Evolutionary conservation across 2,329 filamentous ascomycete genomes (phyloP), one percentile per base, ranked within the genome.

Genomic region (Trichoderma simmonsii): DNA sequence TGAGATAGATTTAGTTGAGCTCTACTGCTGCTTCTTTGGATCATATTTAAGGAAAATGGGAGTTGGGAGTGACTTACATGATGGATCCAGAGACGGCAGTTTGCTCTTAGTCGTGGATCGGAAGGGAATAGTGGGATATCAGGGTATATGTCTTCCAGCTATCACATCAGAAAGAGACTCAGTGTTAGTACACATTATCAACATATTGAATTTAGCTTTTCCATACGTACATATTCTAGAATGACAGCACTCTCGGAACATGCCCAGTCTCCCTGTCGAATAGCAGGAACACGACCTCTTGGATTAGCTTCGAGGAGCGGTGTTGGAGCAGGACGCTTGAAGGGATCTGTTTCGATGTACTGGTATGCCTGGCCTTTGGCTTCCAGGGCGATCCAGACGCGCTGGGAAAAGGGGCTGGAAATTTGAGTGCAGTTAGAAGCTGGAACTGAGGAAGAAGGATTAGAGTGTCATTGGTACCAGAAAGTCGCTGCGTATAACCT

Each of bases 301-400:
- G 92, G 92, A 75, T 94, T 95, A 65, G 94, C 89, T 74, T 94
- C 92, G 28, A 94, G 85, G 34, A 95, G 83, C 15, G 81, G 78
- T 56, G 79, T 78, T 9, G 89, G 78, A 30, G 79, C 80, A 4
- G 90, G 92, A 74, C 92, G 92, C 75, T 90, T 89, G 78, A 93
- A 94, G 8, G 93, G 92, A 77, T 97, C 92, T 60, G 93, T 90
- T 81, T 97, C 94, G 76, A 94, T 91, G 81, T 97, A 97, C 79
- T 97, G 93, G 78, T 97, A 97, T 48, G 88, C 84, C 9, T 96
- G 86, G 21, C 89, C 87, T 79, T 96, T 96, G 76, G 90, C 85
- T 80, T 97, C 93, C 43, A 97, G 86, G 1, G 93, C 92, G 74
- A 97, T 96, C 94, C 94, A 97, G 30, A 96, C 92, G 21, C 93